Percentiles rank a stretch among this genome's conserved stretches.
Conservation (phyloP, 805 yeast genomes). For the Candida vartiovaarae region DNA sequence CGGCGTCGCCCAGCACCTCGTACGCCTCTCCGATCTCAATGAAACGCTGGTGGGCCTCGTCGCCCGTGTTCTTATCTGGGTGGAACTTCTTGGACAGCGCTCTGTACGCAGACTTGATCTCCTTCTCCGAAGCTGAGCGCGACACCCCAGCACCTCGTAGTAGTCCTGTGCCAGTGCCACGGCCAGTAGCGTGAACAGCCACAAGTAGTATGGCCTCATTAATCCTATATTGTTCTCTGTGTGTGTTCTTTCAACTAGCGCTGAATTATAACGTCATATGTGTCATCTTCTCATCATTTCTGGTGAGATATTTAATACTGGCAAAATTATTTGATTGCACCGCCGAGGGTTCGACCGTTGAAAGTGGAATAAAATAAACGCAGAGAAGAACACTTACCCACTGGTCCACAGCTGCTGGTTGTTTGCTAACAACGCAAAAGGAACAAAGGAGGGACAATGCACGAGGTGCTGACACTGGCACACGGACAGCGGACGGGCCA, state of each 20-base stretch:
- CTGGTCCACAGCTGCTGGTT: no score
- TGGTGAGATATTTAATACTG: no score
- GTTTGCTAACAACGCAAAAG: no score
- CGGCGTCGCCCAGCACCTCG: constrained; percentile 69
- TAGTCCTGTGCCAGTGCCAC: constrained; percentile 30
- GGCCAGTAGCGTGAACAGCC: not conserved
- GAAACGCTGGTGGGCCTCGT: constrained; percentile 77
- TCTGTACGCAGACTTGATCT: constrained; percentile 81
- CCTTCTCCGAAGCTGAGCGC: constrained; percentile 64
- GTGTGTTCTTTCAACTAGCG: no score
- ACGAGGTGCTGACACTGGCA: constrained; percentile 67
- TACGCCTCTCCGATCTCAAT: constrained; percentile 92
- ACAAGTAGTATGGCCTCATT: not conserved
- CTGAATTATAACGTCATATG: no score
- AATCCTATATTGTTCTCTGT: not conserved
- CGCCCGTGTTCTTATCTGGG: constrained; percentile 88
- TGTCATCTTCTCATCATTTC: no score
- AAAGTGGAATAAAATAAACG: no score
- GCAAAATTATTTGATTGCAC: no score
- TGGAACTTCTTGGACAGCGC: constrained; percentile 78
- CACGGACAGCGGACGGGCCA: constrained; percentile 71
- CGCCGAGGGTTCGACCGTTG: no score
- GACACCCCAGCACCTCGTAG: constrained; percentile 57
- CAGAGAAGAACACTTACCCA: no score
- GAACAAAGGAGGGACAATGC: constrained; percentile 37